Percentiles rank a stretch among this genome's conserved stretches.
phyloP scores from a whole-genome alignment of 108 stramenopile genomes.

The Aurantiochytrium sp. region DNA sequence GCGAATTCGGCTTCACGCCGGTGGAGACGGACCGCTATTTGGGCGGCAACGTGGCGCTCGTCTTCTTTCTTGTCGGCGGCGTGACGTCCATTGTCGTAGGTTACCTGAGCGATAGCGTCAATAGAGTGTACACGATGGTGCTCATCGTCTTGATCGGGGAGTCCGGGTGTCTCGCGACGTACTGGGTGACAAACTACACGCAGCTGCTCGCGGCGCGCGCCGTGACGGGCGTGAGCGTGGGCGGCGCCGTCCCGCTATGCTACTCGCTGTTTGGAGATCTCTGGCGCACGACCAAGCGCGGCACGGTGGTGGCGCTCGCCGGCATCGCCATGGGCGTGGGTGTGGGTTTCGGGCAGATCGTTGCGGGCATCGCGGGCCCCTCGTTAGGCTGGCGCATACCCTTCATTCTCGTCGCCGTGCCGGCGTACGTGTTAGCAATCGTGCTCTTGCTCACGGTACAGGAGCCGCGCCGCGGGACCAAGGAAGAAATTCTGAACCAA shows the following conservation, averaged over 20 bases:
- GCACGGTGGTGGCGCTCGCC: not conserved
- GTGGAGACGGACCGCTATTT: not conserved
- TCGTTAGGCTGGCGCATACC: not conserved
- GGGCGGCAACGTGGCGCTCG: not conserved
- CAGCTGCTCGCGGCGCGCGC: not conserved
- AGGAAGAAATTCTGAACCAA: not conserved
- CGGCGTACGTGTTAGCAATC: not conserved
- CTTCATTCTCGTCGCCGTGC: not conserved
- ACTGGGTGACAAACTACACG: not conserved
- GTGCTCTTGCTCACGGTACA: not conserved
- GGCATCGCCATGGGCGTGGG: constrained; percentile 9
- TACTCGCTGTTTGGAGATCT: constrained; percentile 19
- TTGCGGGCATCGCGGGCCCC: not conserved
- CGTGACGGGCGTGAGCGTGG: not conserved
- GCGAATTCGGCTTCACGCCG: not conserved
- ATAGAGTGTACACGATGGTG: not conserved
- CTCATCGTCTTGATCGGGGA: not conserved
- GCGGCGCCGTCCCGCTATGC: not conserved
- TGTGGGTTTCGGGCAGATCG: not conserved
- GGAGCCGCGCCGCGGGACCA: not conserved
- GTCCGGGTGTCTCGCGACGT: not conserved
- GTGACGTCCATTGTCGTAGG: not conserved
- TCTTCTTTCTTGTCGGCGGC: not conserved
- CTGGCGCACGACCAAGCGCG: not conserved
- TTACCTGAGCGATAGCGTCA: not conserved